Base-by-base conservation (phyloP, 2,329 filamentous ascomycete genomes). In the Fulvia fulva region DNA sequence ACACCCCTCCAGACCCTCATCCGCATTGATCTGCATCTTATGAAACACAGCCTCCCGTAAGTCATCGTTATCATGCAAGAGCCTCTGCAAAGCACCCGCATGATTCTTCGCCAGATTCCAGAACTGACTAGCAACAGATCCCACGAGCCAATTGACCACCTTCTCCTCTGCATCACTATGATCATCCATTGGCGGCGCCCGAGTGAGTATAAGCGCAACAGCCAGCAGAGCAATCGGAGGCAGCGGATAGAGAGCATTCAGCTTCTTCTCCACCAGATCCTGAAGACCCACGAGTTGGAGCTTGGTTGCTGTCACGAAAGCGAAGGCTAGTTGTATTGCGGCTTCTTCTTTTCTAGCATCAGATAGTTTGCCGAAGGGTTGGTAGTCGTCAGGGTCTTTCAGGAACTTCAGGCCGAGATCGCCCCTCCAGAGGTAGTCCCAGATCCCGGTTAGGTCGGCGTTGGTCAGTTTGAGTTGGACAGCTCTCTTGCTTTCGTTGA, bases 251-350 rank as follows among this genome's bases (percentile, higher is more conserved):
- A 65, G 47, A 1, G 51, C 56, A 9, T 41, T 28, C 4, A 68
- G 51, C 34, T 68, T 65, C 14, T 65, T 28, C 23, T 57, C 22
- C n/a, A 61, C 58, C 4, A 63, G 32, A 8, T 49, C 22, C 32
- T 68, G 64, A n/a, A 68, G 51, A 0, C 16, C 11, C 16, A 47
- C 58, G 34, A 63, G 54, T 34, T 61, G 50, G 21, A 68, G 46
- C 26, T 65, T 64, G 30, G 51, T 50, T 0, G 64, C 64, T 1
- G 57, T 56, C 4, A 55, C 51, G 52, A 63, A 68, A 22, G 62
- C 58, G 12, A 41, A 22, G 30, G 51, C 52, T 49, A 64, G 53
- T 6, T 34, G 14, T 25, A 61, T 51, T 2, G 61, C 60, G n/a
- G 56, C 46, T 8, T 26, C 21, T 26, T 53, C 51, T 53, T 65